Evolutionary conservation across 2,329 filamentous ascomycete species (phyloP).

Genomic region (Colletotrichum chrysophilum): DNA sequence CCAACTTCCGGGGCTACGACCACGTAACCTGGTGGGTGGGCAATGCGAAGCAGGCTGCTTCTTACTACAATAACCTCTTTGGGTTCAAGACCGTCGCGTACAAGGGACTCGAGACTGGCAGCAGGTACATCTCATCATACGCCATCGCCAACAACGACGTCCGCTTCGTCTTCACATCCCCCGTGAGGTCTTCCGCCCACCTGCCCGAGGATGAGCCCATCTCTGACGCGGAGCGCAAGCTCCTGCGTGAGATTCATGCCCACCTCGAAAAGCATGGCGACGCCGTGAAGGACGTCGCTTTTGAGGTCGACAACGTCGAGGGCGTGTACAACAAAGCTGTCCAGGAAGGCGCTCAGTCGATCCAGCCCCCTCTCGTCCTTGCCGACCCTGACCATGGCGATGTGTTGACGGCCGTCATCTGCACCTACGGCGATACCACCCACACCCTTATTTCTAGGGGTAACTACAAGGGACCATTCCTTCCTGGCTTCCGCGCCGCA

Average conservation of each 20-base stretch:
- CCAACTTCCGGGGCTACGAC: constrained; percentile 83
- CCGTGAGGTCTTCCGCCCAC: constrained; percentile 67
- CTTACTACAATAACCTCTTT: constrained; percentile 87
- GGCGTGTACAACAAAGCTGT: constrained; percentile 80
- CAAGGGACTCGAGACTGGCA: constrained; percentile 86
- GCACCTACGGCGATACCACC: constrained; percentile 93
- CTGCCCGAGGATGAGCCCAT: constrained; percentile 66
- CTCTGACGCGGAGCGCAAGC: constrained; percentile 64
- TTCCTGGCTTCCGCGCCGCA: constrained; percentile 78
- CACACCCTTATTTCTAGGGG: constrained; percentile 84
- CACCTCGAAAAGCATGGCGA: constrained; percentile 91
- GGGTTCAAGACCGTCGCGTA: constrained; percentile 86
- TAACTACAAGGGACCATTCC: constrained; percentile 75
- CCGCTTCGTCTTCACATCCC: constrained; percentile 84
- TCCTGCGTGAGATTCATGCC: constrained; percentile 77
- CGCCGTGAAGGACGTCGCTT: constrained; percentile 93
- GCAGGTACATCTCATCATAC: constrained; percentile 80
- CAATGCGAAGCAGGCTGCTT: constrained; percentile 93
- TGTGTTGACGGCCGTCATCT: constrained; percentile 79
- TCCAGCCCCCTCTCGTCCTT: constrained; percentile 62
- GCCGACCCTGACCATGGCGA: constrained; percentile 67
- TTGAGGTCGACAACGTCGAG: constrained; percentile 89
- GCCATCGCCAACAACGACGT: constrained; percentile 80
- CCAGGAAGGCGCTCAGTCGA: constrained; percentile 63
- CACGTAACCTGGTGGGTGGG: constrained; percentile 96